A percentile compares a stretch with the other conserved stretches of the same genome.
These are phyloP conservation scores for Phoma sp. DNA, from an alignment of 2,329 filamentous ascomycete species.

Conservation along the genomic window DNA sequence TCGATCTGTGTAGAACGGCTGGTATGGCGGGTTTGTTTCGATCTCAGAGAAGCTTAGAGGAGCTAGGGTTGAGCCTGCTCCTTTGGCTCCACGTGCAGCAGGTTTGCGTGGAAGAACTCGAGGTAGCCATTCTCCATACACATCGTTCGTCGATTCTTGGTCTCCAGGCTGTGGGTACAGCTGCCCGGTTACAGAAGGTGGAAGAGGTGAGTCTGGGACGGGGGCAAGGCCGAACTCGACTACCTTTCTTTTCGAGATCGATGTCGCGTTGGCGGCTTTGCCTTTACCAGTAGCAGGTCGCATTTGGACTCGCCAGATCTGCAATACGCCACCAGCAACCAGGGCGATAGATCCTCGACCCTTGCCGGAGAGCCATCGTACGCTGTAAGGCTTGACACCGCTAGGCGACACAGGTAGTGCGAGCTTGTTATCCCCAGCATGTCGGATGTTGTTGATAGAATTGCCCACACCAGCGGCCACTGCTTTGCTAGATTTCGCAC, in stretches of 20 bases:
- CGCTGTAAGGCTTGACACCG: conserved; percentile 65
- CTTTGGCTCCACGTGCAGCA: conserved; percentile 17
- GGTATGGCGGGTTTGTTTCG: conserved; percentile 93
- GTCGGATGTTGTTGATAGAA: conserved; percentile 74
- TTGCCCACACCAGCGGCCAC: conserved; percentile 77
- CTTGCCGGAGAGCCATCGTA: conserved; percentile 70
- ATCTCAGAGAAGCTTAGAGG: conserved; percentile 76
- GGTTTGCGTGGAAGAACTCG: conserved; percentile 40
- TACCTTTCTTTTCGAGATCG: conserved; percentile 64
- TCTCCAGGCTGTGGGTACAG: conserved; percentile 41
- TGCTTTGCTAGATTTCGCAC: conserved; percentile 73
- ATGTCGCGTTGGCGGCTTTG: conserved; percentile 50
- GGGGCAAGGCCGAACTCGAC: conserved; percentile 72
- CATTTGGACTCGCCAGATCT: conserved; percentile 67
- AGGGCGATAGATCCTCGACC: conserved; percentile 70
- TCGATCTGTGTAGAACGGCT: conserved; percentile 92
- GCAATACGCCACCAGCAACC: conserved; percentile 70
- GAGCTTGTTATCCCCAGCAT: conserved; percentile 78
- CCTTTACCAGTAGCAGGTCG: conserved; percentile 54
- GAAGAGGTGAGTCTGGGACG: conserved; percentile 63
- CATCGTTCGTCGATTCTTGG: conserved; percentile 26
- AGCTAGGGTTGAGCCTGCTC: conserved; percentile 53
- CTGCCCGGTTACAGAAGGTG: conserved; percentile 41
- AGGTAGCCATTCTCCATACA: conserved; percentile 47
- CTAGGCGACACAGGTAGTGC: conserved; percentile 67